Conservation (phyloP, 2,329 filamentous ascomycete species). For the Aspergillus fumigatus region DNA sequence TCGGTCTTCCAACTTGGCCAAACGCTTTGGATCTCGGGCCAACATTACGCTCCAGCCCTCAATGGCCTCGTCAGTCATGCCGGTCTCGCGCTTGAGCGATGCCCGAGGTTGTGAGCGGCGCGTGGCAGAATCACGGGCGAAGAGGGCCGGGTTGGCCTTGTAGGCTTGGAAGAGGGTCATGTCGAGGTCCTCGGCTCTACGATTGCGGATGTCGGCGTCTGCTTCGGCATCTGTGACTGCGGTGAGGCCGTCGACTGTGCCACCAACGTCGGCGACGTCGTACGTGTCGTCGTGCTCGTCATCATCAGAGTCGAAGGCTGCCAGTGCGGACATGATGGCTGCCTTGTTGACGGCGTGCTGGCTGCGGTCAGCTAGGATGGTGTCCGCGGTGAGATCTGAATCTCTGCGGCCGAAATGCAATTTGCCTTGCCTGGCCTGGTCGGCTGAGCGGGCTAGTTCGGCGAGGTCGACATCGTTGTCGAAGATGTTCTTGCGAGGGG, state of each 20-base stretch:
- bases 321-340: conserved; percentile 80
- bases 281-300: conserved; percentile 98
- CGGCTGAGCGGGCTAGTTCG: conserved; percentile 56
- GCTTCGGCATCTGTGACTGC: conserved; percentile 45
- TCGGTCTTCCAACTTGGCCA: conserved; percentile 66
- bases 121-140: conserved; percentile 67
- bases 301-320: conserved; percentile 86
- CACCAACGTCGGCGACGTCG: conserved; percentile 85
- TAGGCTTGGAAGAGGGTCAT: conserved; percentile 70
- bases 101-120: conserved; percentile 59
- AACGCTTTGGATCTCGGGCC: conserved; percentile 62
- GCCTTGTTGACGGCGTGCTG: conserved; percentile 67
- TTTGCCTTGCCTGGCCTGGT: conserved; percentile 44
- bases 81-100: conserved; percentile 68
- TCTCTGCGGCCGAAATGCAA: conserved; percentile 73
- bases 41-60: conserved; percentile 95
- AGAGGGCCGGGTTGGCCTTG: conserved; percentile 59
- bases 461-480: conserved; percentile 74
- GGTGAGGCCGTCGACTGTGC: conserved; percentile 65
- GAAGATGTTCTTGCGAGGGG: conserved; percentile 64
- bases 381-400: conserved; percentile 62
- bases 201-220: conserved; percentile 50
- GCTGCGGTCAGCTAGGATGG: conserved; percentile 62
- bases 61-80: conserved; percentile 88
- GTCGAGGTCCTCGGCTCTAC: conserved; percentile 50